Base-by-base conservation (phyloP, 768 basidiomycete genomes). In the Pisolithus tinctorius region DNA sequence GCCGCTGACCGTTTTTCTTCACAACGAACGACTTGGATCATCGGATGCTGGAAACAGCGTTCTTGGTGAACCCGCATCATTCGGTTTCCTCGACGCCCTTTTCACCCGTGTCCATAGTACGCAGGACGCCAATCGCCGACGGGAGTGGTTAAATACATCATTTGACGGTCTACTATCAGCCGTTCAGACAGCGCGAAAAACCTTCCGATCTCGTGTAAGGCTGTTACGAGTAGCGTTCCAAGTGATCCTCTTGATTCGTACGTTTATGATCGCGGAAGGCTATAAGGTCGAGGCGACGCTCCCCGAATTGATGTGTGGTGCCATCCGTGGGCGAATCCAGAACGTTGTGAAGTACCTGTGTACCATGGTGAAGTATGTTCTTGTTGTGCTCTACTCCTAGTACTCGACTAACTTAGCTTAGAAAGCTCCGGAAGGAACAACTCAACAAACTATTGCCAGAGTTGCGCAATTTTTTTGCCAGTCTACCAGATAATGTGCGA, bases 181-280 rank as follows among this genome's bases (percentile, higher is more conserved):
- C 3, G 56, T 82, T 9, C 67, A 73, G 41, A 58, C 59, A 11
- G 74, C 76, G 5, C 75, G 77, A 3, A 30, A 38, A 2, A 50
- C 59, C 4, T 73, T 80, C 48, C 64, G 56, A n/a, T 51, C 50
- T 46, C 63, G 58, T 13, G 62, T 65, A 6, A 63, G 63, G 20
- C 52, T 63, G 17, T 53, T 80, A 39, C 75, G 78, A 2, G 57
- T 82, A 1, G 79, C 74, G 6, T 80, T 83, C 54, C 64, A 68
- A 16, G 47, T 84, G 16, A 59, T 83, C 47, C 60, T 68, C 9
- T 57, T 67, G 1, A 61, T 83, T 0, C 76, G 78, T 44, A 53
- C 57, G 4, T 75, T 78, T 37, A 69, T 84, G 61, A 54, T 64
- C 16, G 56, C 62, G 3, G 62, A 73, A 23, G 80, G 77, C 6